These are phyloP conservation scores for Linanthus parryae DNA, from an alignment of 148 eudicot genomes.

Conservation along the genomic window DNA sequence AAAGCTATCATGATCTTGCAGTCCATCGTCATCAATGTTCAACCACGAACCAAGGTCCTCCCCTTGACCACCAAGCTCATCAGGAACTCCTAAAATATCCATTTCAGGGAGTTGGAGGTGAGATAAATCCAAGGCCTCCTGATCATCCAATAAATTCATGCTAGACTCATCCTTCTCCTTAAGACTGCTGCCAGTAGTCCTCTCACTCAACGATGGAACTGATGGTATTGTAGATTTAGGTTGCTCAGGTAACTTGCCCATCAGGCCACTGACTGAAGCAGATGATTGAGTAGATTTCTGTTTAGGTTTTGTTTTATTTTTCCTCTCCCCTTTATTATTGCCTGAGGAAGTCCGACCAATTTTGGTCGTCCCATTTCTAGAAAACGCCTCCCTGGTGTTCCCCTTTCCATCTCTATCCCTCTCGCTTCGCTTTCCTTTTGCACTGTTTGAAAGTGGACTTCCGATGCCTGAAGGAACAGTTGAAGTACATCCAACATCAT, in stretches of 20 bases:
- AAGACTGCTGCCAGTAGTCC: slow-evolving; percentile 14
- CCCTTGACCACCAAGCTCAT: slow-evolving; percentile 54
- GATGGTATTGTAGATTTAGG: slow-evolving; percentile 29
- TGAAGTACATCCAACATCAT: slow-evolving; percentile 36
- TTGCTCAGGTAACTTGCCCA: slow-evolving; percentile 38
- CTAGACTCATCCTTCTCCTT: slow-evolving; percentile 26
- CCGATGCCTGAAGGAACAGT: slow-evolving; percentile 31
- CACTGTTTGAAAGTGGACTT: slow-evolving; percentile 34
- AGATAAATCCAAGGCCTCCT: slow-evolving; percentile 43
- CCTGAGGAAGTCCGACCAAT: slow-evolving; percentile 36
- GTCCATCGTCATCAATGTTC: slow-evolving; percentile 60
- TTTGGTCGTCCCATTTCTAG: slow-evolving; percentile 42
- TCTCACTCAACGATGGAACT: slow-evolving; percentile 20
- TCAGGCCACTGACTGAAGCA: slow-evolving; percentile 38
- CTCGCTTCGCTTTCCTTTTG: slow-evolving; percentile 66
- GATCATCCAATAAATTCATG: slow-evolving; percentile 29
- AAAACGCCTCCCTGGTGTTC: slow-evolving; percentile 28
- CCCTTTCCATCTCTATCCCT: slow-evolving; percentile 63
- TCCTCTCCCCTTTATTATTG: slow-evolving; percentile 52
- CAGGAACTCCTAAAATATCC: slow-evolving; percentile 40
- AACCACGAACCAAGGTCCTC: slow-evolving; percentile 72
- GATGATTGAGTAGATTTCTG: slow-evolving; percentile 49
- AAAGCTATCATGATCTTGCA: slow-evolving; percentile 47
- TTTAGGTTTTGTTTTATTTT: slow-evolving; percentile 52
- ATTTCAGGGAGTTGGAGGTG: slow-evolving; percentile 49